Conservation (phyloP, 352 stramenopile genomes). For the Globisporangium mamillatum region DNA sequence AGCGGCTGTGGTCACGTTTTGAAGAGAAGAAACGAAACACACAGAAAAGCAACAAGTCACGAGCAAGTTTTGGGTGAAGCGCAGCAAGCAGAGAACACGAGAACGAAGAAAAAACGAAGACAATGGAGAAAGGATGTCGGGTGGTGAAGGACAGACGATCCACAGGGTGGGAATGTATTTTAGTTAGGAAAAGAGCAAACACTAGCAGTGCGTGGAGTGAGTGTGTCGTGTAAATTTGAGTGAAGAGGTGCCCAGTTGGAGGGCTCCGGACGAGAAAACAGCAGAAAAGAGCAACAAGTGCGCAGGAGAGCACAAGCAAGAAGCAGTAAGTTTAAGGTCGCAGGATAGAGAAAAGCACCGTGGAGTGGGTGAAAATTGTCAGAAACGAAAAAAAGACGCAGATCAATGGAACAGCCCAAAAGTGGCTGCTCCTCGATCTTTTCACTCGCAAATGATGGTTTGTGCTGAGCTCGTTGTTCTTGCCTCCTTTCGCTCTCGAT, state of each 20-base stretch:
- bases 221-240: constrained; percentile 1
- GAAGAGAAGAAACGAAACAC: constrained; percentile 22
- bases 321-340: neutral
- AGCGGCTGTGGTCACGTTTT: constrained; percentile 7
- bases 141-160: neutral
- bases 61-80: neutral
- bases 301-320: neutral
- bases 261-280: neutral
- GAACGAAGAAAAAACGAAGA: constrained; percentile 13
- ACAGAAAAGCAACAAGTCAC: constrained; percentile 10
- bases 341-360: constrained; percentile 1
- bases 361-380: neutral
- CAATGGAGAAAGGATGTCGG: neutral
- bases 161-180: constrained; percentile 10
- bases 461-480: neutral
- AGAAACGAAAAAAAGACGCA: neutral
- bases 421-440: too few species aligned
- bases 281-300: neutral
- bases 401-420: too few species aligned
- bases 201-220: neutral
- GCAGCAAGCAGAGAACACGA: neutral
- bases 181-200: constrained; percentile 10
- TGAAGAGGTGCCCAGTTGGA: neutral
- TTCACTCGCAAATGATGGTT: too few species aligned
- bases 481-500: neutral